phyloP scores from a whole-genome alignment of 106 monocot species.

The Phalaenopsis equestris region DNA sequence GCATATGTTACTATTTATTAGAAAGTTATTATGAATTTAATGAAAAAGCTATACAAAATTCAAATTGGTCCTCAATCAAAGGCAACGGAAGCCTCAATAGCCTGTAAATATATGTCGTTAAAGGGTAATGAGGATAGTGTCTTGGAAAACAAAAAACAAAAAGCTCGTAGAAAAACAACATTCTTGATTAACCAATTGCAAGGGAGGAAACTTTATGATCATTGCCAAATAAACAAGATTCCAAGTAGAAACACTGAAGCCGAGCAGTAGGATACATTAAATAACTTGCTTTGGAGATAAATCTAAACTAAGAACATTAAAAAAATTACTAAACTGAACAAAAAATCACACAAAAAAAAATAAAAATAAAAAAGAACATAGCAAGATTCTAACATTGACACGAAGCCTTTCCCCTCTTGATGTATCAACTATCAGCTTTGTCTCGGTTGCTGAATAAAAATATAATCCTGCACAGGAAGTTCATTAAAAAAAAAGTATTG shows the following conservation, averaged over 20 bases:
- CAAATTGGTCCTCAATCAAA: neutral
- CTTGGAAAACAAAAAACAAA: neutral
- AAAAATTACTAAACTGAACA: neutral
- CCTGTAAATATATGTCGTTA: neutral
- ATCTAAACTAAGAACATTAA: neutral
- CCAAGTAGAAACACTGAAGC: neutral
- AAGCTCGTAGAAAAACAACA: neutral
- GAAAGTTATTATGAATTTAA: conserved; percentile 5
- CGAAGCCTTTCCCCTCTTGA: conserved; percentile 72
- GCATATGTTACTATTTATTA: neutral
- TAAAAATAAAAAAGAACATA: no score
- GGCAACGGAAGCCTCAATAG: neutral
- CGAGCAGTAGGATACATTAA: neutral
- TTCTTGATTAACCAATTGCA: neutral
- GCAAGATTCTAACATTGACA: conserved; percentile 44
- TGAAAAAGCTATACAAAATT: neutral
- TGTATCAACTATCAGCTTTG: conserved; percentile 68
- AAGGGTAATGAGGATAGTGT: neutral
- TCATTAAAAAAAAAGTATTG: neutral
- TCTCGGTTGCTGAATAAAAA: conserved; percentile 57
- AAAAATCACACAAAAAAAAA: neutral
- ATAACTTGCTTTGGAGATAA: neutral
- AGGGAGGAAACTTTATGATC: neutral
- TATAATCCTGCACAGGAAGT: conserved; percentile 24
- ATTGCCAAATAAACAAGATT: neutral